These are phyloP conservation scores for Huntiella abstrusa DNA, from an alignment of 2,329 filamentous ascomycete genomes.

Conservation along the genomic window DNA sequence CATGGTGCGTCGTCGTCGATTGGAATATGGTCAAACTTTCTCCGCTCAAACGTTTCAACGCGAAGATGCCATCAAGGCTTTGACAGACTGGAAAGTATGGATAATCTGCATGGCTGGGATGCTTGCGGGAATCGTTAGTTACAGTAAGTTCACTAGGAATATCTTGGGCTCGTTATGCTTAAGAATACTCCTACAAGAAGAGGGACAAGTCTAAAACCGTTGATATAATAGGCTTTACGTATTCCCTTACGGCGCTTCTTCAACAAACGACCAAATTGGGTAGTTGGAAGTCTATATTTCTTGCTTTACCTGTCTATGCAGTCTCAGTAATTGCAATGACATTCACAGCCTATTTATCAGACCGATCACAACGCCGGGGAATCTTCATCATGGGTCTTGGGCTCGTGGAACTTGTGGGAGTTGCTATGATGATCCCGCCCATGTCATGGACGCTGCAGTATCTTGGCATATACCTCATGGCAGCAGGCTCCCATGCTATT, in stretches of 20 bases:
- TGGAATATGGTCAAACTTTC: slow-evolving; percentile 1
- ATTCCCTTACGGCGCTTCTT: background rate
- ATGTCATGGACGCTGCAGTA: background rate
- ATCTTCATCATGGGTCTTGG: background rate
- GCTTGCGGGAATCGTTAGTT: background rate
- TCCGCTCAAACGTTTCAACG: background rate
- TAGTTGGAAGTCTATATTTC: background rate
- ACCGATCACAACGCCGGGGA: background rate
- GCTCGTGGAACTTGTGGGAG: background rate
- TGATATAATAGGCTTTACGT: background rate
- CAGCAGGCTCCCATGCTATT: background rate
- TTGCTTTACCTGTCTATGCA: background rate
- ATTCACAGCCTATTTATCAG: background rate
- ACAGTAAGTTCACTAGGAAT: background rate
- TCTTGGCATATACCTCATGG: background rate
- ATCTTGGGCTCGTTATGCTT: too few relatives aligned
- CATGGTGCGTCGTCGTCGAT: background rate
- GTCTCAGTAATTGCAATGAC: background rate
- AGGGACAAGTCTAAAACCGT: too few relatives aligned
- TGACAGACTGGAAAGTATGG: slow-evolving; percentile 2
- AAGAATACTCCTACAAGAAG: background rate
- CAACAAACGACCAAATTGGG: background rate
- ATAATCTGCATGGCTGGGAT: background rate
- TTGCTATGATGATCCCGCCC: background rate
- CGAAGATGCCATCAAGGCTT: background rate